These are phyloP conservation scores for Colletotrichum horii DNA, from an alignment of 2,329 filamentous ascomycete species.

Conservation along the genomic window DNA sequence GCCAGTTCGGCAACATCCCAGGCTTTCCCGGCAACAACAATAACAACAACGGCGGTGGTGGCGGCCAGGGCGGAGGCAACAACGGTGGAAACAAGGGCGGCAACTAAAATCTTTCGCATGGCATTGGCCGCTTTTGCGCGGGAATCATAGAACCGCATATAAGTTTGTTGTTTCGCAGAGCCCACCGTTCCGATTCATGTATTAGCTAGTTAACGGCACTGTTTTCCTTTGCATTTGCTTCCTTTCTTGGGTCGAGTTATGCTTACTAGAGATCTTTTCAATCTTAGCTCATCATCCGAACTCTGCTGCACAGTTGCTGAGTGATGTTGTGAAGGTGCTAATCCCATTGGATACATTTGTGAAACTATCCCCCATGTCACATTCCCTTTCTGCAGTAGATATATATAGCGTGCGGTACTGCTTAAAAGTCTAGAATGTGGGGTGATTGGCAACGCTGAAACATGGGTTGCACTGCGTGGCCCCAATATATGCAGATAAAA, in stretches of 20 bases:
- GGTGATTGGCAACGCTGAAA: too few species aligned
- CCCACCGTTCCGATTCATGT: not conserved
- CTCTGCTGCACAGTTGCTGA: not conserved
- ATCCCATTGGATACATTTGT: fast-evolving
- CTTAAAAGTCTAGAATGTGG: not conserved
- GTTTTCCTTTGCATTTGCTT: not conserved
- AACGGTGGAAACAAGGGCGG: not conserved
- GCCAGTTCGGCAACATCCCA: not conserved
- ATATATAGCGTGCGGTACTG: fast-evolving
- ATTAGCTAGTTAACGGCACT: not conserved
- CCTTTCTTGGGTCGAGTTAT: not conserved
- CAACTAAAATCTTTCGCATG: not conserved
- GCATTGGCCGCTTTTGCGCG: not conserved
- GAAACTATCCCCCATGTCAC: fast-evolving
- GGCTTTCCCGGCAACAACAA: not conserved
- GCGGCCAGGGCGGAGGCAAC: not conserved
- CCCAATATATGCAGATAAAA: too few species aligned
- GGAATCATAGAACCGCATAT: not conserved
- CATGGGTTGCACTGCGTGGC: not conserved
- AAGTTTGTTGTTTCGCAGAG: not conserved
- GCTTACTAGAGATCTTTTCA: not conserved
- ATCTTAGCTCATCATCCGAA: not conserved
- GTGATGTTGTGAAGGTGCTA: not conserved
- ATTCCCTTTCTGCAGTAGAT: fast-evolving
- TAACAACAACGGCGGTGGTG: not conserved